Percentiles rank a stretch among this genome's conserved stretches.
These are phyloP conservation scores for Dictyostelium brefeldianum DNA, from an alignment of 78 protist species.

Conservation along the genomic window DNA sequence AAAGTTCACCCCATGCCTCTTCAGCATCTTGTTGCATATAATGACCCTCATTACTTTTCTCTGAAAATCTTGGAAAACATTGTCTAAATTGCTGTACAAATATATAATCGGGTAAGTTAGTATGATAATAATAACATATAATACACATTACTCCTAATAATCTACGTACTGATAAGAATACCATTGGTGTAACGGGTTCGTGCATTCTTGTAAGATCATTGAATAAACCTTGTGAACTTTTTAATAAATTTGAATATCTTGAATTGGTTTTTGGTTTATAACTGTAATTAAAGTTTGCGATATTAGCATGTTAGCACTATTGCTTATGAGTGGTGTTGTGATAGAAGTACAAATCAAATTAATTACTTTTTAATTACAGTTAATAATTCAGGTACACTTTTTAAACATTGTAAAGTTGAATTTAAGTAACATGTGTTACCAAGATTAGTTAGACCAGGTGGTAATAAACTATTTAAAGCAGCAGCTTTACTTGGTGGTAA, in stretches of 20 bases:
- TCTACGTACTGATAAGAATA: conserved; percentile 48
- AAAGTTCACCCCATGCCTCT: conserved; percentile 67
- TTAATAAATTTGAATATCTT: conserved; percentile 28
- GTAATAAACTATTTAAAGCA: neutral
- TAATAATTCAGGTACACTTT: conserved; percentile 53
- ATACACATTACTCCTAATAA: too few species aligned
- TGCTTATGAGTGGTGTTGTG: too few species aligned
- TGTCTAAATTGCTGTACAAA: conserved; percentile 40
- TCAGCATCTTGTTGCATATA: conserved; percentile 87
- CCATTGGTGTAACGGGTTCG: conserved; percentile 42
- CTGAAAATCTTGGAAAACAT: conserved; percentile 87
- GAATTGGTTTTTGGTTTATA: conserved; percentile 43
- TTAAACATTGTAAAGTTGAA: conserved; percentile 64
- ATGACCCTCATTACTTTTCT: conserved; percentile 71
- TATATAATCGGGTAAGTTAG: too few species aligned
- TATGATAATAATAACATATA: too few species aligned
- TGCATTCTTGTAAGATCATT: conserved; percentile 15
- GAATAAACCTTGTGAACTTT: conserved; percentile 62
- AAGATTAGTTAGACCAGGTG: conserved; percentile 76
- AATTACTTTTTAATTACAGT: conserved; percentile 12
- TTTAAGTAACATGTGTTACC: conserved; percentile 84
- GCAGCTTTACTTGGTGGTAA: conserved; percentile 51
- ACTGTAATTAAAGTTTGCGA: neutral
- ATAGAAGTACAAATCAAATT: too few species aligned
- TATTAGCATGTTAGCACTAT: too few species aligned